Percentiles rank a stretch among this genome's conserved stretches.
These are phyloP conservation scores for Helianthus tuberosus DNA, from an alignment of 129 eudicot genomes.

Conservation along the genomic window DNA sequence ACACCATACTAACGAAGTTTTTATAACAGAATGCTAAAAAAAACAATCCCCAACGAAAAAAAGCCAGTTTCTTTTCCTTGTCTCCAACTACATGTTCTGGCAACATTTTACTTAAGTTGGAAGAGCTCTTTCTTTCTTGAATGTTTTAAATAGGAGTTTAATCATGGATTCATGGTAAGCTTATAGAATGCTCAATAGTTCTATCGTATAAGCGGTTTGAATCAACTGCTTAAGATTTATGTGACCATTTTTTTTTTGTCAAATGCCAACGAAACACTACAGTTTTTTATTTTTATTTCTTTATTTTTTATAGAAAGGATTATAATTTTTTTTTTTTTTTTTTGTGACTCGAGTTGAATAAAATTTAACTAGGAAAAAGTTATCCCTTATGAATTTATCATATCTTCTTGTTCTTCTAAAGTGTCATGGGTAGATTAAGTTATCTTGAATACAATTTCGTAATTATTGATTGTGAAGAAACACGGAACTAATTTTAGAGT, in stretches of 20 bases:
- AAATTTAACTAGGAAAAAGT: too few relatives aligned
- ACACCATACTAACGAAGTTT: too few relatives aligned
- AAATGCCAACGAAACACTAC: too few relatives aligned
- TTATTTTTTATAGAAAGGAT: not conserved
- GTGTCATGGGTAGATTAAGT: not conserved
- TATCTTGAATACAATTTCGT: not conserved
- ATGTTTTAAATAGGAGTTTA: not conserved
- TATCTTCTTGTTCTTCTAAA: not conserved
- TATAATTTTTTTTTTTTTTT: not conserved
- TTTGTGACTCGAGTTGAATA: not conserved
- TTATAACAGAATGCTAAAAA: too few relatives aligned
- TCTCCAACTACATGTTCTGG: not conserved
- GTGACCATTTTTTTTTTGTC: not conserved
- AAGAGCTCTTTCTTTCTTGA: not conserved
- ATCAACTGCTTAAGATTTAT: not conserved
- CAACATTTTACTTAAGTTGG: not conserved
- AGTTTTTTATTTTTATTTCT: too few relatives aligned
- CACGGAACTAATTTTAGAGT: too few relatives aligned
- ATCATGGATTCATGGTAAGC: not conserved
- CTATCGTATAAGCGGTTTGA: not conserved
- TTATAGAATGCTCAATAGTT: not conserved
- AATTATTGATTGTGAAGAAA: not conserved
- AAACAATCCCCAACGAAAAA: too few relatives aligned
- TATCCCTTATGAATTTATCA: too few relatives aligned
- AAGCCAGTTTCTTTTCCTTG: not conserved